These are phyloP conservation scores for Singerocomus inundabilis DNA, from an alignment of 1,284 basidiomycete species.

Conservation along the genomic window DNA sequence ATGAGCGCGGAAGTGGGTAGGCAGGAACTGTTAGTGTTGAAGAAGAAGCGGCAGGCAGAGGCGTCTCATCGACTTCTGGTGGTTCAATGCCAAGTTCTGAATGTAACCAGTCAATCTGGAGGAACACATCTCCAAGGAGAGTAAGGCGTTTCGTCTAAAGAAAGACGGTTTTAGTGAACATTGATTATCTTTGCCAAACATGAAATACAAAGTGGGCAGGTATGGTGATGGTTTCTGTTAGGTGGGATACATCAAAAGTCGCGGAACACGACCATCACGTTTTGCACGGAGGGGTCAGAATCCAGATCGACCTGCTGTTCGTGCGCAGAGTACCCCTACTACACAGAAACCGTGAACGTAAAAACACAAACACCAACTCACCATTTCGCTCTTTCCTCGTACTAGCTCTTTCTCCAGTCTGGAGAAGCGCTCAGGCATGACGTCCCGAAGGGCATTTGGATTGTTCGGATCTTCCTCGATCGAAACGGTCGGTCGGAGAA, in stretches of 20 bases:
- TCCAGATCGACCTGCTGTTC: not conserved
- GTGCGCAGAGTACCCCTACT: not conserved
- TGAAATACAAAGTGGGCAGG: not conserved
- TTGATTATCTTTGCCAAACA: not conserved
- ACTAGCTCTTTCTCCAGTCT: conserved; percentile 78
- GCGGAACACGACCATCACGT: not conserved
- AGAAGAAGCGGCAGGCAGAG: conserved; percentile 31
- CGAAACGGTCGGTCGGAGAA: conserved; percentile 48
- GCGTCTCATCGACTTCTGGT: conserved; percentile 45
- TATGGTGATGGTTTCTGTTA: no score
- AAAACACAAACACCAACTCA: conserved; percentile 38
- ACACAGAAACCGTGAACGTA: not conserved
- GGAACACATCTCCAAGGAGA: conserved; percentile 59
- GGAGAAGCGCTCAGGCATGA: conserved; percentile 74
- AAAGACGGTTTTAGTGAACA: conserved; percentile 6
- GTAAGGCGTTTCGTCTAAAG: conserved; percentile 63
- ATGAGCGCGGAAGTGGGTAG: conserved; percentile 37
- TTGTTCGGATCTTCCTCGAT: conserved; percentile 43
- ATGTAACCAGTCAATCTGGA: conserved; percentile 79
- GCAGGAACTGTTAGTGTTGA: conserved; percentile 38
- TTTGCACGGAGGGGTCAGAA: not conserved
- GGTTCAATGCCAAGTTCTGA: conserved; percentile 70
- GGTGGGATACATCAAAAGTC: no score
- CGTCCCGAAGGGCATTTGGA: conserved; percentile 53
- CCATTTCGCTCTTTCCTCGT: conserved; percentile 76